Base-by-base conservation (phyloP, 257 asterid species). In the Ballota nigra region DNA sequence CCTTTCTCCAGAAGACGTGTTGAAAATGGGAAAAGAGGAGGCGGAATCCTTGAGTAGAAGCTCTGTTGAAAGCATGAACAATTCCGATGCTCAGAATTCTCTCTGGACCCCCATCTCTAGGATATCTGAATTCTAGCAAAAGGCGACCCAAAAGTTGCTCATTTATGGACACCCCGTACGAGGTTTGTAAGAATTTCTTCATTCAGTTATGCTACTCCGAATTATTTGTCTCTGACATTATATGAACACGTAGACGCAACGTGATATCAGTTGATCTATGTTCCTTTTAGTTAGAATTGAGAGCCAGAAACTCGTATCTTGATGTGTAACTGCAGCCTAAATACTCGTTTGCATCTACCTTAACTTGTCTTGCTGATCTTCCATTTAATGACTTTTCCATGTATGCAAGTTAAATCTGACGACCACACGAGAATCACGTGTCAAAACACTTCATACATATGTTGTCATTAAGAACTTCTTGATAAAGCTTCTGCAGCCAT, bases 1-100 rank as follows among this genome's bases (percentile, higher is more conserved):
- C 78, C 96, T 92, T 52, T 92, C 95, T 18, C 96, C 96, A 0
- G 95, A 89, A 75, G 97, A 89, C 49, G 91, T 87, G 80, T 78
- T 84, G 83, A 85, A 85, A 73, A 86, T 91, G 78, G 96, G 96
- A 62, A 89, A 83, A 79, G 84, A 86, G 69, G 92, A 89, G 70
- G 89, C 83, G 40, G 94, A 81, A 64, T 78, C 93, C 63, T 78
- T 83, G 75, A 82, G 83, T 40, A 83, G 80, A 69, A 73, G 52
- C 49, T 78, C 83, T 6, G 83, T 76, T 3, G 85, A 81, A 79
- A 82, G 83, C 80, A 79, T 81, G 70, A 79, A 56, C 83, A 80
- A 77, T 34, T 75, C 68, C 8, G 90, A 84, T 60, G 79, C 87
- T 71, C 91, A 79, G 66, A 85, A 84, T 79, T 73, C 66, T 74